Evolutionary conservation across 805 yeast species (phyloP).

Genomic region (baker's yeast (Saccharomyces cerevisiae)): DNA sequence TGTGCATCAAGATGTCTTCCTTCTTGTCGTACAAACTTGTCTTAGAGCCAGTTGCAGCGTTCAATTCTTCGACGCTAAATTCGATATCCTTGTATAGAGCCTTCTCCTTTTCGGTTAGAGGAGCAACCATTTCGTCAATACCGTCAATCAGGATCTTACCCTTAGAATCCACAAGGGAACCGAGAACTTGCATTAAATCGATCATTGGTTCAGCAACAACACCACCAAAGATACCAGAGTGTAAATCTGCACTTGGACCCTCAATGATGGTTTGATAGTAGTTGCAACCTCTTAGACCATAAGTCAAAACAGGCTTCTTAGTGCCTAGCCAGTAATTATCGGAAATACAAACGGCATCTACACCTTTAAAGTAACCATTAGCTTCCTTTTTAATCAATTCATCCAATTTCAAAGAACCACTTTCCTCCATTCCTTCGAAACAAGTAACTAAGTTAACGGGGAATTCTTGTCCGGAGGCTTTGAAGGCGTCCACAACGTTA

Average conservation of each 20-base stretch:
- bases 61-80: constrained; percentile 74
- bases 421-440: constrained; percentile 99
- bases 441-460: constrained; percentile 91
- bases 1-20: constrained; percentile 85
- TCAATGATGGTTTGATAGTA: constrained; percentile 74
- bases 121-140: constrained; percentile 88
- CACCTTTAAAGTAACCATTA: constrained; percentile 67
- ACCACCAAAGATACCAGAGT: constrained; percentile 97
- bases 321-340: constrained; percentile 99
- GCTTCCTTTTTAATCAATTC: constrained; percentile 75
- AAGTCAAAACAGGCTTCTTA: constrained; percentile 90
- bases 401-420: constrained; percentile 90
- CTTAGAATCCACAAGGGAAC: constrained; percentile 65
- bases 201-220: constrained; percentile 95
- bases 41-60: constrained; percentile 80
- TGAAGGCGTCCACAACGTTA: constrained; percentile 86
- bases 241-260: constrained; percentile 97
- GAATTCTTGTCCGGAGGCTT: constrained; percentile 69
- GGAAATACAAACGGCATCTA: constrained; percentile 90
- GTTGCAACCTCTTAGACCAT: constrained; percentile 94
- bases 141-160: constrained; percentile 89
- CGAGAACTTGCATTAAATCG: constrained; percentile 72
- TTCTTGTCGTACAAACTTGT: constrained; percentile 72
- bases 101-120: constrained; percentile 73
- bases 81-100: constrained; percentile 78